Base-by-base conservation (phyloP, 352 stramenopile genomes). In the Phytophthora meadii region DNA sequence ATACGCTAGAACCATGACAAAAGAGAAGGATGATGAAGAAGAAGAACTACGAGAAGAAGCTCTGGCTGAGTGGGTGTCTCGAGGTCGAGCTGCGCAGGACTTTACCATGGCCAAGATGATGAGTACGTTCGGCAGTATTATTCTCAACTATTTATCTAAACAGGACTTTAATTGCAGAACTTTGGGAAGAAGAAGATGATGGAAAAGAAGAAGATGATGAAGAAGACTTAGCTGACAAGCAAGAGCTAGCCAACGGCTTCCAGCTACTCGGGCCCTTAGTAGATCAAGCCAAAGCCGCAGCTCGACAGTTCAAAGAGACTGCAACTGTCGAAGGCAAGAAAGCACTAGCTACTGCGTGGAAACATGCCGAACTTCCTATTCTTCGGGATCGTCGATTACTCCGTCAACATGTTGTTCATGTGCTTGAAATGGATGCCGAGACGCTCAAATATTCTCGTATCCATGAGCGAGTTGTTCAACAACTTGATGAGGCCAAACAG, bases 21-120 rank as follows among this genome's bases (percentile, higher is more conserved):
- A 67, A 45, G 27, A 70, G 17, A 65, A 67, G 30, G 22, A 68
- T 17, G 53, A 74, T 25, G 67, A 77, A 9, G 77, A 84, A 50
- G 54, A 76, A n/a, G 63, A 89, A 64, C 65, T 94, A 6, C 71
- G 85, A 49, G 79, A 92, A 60, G 86, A 94, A 48, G 86, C 86
- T 4, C 65, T 92, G 53, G 79, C 76, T 14, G 86, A 94, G 58
- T 94, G 86, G 86, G 73, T 94, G 40, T 66, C 79, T 32, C 79
- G 84, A 44, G 84, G 86, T 12, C 73, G 81, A 42, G 46, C 68
- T 4, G 73, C 82, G 25, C 76, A 81, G 45, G 86, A 93, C 46
- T 94, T 92, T 40, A 86, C 82, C 0, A 88, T 92, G 75, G 79
- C 81, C 3, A 92, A 92, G 65, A 94, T 94, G 84, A 61, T 84